Evolutionary conservation across 2,329 filamentous ascomycete genomes (phyloP).

Genomic region (Immersiporthe knoxdaviesiana): DNA sequence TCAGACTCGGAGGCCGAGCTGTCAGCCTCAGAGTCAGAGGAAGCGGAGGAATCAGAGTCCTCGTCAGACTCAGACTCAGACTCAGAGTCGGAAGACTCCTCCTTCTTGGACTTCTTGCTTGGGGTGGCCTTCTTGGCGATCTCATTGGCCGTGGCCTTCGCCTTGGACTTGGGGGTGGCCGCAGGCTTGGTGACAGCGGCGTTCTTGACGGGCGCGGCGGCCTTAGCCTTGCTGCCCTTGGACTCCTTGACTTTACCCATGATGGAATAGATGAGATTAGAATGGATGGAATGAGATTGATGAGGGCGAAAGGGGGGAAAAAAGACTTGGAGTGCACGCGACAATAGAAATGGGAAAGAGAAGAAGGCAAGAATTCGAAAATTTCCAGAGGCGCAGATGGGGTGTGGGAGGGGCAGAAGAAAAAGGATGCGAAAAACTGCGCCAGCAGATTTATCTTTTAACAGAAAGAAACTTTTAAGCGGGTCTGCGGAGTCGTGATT

Average conservation of each 20-base stretch:
- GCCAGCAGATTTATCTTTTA: slow-evolving; percentile 1
- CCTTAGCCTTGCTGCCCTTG: slow-evolving; percentile 50
- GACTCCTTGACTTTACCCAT: slow-evolving; percentile 58
- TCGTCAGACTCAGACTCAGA: slow-evolving; percentile 34
- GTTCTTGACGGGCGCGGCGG: slow-evolving; percentile 63
- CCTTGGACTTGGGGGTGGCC: slow-evolving; percentile 67
- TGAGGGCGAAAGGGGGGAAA: neutral
- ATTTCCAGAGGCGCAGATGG: slow-evolving; percentile 18
- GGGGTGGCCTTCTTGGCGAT: slow-evolving; percentile 54
- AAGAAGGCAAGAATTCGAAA: slow-evolving; percentile 21
- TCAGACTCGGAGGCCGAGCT: slow-evolving; percentile 42
- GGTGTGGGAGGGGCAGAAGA: neutral
- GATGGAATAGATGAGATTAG: slow-evolving; percentile 37
- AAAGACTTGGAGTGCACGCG: slow-evolving; percentile 20
- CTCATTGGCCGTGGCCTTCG: slow-evolving; percentile 68
- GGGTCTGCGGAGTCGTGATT: neutral
- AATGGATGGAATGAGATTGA: slow-evolving; percentile 24
- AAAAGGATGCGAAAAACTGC: slow-evolving; percentile 7
- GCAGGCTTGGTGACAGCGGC: slow-evolving; percentile 69
- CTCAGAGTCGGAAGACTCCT: slow-evolving; percentile 39
- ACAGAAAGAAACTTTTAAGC: neutral
- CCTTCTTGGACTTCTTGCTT: slow-evolving; percentile 52
- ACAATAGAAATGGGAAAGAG: slow-evolving; percentile 17
- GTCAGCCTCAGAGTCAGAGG: slow-evolving; percentile 44
- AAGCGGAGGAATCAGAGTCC: slow-evolving; percentile 41